phyloP scores from a whole-genome alignment of 2,329 filamentous ascomycete species.

The Alternaria arborescens region DNA sequence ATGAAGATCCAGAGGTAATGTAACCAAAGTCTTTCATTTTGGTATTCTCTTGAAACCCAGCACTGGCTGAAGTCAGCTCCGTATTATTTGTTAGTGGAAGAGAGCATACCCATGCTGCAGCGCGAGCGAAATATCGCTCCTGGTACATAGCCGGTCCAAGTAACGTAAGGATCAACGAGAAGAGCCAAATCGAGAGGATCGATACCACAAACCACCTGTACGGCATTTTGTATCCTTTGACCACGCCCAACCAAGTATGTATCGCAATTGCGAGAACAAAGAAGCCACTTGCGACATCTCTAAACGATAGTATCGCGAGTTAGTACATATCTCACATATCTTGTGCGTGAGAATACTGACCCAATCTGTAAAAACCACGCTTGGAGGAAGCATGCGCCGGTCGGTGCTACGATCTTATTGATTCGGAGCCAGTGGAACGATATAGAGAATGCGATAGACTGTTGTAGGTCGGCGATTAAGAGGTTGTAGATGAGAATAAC shows the following conservation, averaged over 20 bases:
- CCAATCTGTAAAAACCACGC: conserved; percentile 62
- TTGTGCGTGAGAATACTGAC: not conserved
- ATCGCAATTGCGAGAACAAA: conserved; percentile 64
- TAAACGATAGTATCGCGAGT: not conserved
- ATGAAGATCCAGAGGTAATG: conserved; percentile 66
- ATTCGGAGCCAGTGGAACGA: conserved; percentile 58
- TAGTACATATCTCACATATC: not conserved
- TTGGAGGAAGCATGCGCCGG: conserved; percentile 59
- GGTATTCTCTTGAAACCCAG: conserved; percentile 57
- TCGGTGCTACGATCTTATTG: conserved; percentile 56
- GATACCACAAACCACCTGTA: conserved; percentile 56
- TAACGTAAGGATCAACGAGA: conserved; percentile 57
- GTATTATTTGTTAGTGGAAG: not conserved
- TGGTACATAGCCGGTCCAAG: conserved; percentile 57
- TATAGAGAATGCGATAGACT: conserved; percentile 60
- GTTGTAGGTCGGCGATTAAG: conserved; percentile 62
- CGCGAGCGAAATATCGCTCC: conserved; percentile 56
- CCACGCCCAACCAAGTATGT: conserved; percentile 62
- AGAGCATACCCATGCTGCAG: conserved; percentile 55
- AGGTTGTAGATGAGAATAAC: conserved; percentile 64
- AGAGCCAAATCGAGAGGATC: conserved; percentile 58
- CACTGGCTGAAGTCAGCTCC: conserved; percentile 46
- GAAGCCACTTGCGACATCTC: conserved; percentile 62
- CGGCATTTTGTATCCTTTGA: conserved; percentile 57
- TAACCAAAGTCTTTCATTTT: conserved; percentile 58